Evolutionary conservation across 2,329 filamentous ascomycete genomes (phyloP), one percentile per base, ranked within the genome.

Genomic region (Gyromitra esculenta): DNA sequence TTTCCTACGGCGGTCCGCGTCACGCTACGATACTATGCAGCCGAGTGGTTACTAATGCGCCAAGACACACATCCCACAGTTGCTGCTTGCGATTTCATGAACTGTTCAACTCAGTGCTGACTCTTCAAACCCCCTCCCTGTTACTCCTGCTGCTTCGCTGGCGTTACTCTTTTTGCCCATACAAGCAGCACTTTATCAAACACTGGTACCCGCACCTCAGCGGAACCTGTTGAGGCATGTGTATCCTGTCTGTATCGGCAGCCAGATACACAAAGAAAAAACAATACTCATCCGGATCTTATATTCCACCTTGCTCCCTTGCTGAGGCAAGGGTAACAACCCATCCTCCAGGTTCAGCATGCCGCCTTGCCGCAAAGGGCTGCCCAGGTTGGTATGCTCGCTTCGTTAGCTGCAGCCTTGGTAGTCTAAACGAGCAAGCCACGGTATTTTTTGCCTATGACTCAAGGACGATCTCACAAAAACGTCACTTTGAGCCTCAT

Each of bases 401-500:
- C 62, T 21, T 48, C 31, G 63, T 39, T 54, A 41, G 56, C 52
- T 60, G 62, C 70, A 56, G 54, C 37, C 8, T 37, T 41, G 37
- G 43, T 50, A 21, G 45, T 21, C 48, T 41, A 52, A 72, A 48
- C 57, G 21, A 43, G 15, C 43, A 57, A 74, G 57, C 67, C 57
- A 64, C 9, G 45, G 25, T 66, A 67, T 67, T 67, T 56, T 31
- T 37, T 63, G n/a, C 37, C 25, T 50, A 45, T 72, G 68, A 72
- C 64, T 69, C 71, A 63, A 56, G 39, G 37, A 50, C 50, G 68
- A 66, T 60, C 69, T 39, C 7, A 2, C 41, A 57, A 9, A 35
- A 25, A 65, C 71, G 63, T 70, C 57, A 75, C 56, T 69, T 59
- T 75, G n/a, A 75, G 72, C 64, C 72, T 65, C 72, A 71, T 71